These are phyloP conservation scores for Quercus cerris DNA, from an alignment of 306 rosid genomes.

Conservation along the genomic window DNA sequence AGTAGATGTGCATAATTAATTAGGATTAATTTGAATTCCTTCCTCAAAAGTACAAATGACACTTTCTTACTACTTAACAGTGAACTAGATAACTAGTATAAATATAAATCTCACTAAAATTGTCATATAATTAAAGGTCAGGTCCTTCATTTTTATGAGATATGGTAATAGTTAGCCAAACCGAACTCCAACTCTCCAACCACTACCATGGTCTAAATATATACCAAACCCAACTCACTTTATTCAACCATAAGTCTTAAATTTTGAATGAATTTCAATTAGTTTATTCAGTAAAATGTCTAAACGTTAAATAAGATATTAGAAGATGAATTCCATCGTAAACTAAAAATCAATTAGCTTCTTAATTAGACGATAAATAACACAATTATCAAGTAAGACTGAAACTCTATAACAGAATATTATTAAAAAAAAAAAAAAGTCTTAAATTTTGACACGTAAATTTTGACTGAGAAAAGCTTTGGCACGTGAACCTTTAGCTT, in stretches of 20 bases:
- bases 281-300: no score
- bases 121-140: not conserved
- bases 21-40: no score
- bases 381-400: not conserved
- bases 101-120: not conserved
- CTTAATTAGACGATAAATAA: no score
- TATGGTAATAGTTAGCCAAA: not conserved
- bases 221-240: no score
- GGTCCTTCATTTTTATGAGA: not conserved
- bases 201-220: not conserved
- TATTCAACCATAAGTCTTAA: not conserved
- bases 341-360: no score
- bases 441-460: not conserved
- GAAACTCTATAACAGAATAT: not conserved
- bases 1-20: no score
- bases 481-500: no score
- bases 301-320: not conserved
- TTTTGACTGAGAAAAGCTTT: no score
- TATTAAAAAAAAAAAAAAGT: no score
- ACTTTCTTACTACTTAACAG: no score
- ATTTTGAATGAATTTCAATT: not conserved
- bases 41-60: no score
- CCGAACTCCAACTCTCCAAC: not conserved
- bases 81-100: not conserved
- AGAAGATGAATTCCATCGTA: accelerated